phyloP scores from a whole-genome alignment of 306 rosid genomes.

The Pueraria montana region DNA sequence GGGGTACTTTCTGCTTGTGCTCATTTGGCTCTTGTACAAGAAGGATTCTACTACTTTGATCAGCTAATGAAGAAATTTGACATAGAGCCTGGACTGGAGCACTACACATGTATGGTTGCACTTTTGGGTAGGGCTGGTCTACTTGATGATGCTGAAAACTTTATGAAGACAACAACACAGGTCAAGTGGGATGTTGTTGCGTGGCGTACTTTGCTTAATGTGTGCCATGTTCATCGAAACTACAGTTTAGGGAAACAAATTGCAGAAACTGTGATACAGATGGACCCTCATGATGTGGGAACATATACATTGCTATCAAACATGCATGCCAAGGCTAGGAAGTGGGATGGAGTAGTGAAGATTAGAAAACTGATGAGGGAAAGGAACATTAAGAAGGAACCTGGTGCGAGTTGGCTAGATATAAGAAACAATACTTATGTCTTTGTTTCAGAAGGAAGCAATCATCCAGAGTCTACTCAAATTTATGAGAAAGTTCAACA shows the following conservation, averaged over 20 bases:
- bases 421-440: conserved; percentile 67
- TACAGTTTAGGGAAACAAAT: not conserved
- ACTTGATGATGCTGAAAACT: not conserved
- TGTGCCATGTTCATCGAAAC: not conserved
- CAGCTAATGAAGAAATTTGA: not conserved
- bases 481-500: conserved; percentile 71
- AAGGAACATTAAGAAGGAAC: conserved; percentile 84
- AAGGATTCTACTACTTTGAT: not conserved
- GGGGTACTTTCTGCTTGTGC: not conserved
- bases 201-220: not conserved
- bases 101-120: not conserved
- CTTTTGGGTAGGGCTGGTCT: not conserved
- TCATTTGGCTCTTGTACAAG: conserved; percentile 7
- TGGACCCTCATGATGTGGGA: not conserved
- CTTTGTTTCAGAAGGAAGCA: conserved; percentile 71
- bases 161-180: not conserved
- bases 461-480: conserved; percentile 72
- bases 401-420: conserved; percentile 89
- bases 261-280: not conserved
- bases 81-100: not conserved
- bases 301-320: not conserved
- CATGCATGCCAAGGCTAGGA: not conserved
- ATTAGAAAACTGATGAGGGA: not conserved
- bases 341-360: not conserved
- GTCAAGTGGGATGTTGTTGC: not conserved